Evolutionary conservation across 768 basidiomycete genomes (phyloP), one percentile per base, ranked within the genome.

Genomic region (Lanmaoa rubissima): DNA sequence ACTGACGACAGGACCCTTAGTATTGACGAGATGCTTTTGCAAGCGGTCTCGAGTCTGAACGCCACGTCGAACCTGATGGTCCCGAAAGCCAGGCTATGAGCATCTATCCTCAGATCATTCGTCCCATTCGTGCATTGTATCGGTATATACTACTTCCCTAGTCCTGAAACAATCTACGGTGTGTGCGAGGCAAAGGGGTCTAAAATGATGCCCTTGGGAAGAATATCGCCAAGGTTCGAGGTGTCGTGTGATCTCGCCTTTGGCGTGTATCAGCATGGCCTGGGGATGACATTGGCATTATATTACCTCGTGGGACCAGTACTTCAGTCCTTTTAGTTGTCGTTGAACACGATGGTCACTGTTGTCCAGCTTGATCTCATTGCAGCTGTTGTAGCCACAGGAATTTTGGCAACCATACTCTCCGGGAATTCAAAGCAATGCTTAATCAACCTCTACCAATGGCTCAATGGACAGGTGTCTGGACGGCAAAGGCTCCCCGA

Each of bases 11-110:
- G 14, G 17, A 46, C 24, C 6, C 43, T 1, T 54, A 90, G 88
- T 69, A 84, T 96, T 48, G 92, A 95, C 50, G 90, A 94, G 59
- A 79, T 95, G 58, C 86, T 95, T 21, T 74, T 61, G 10, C 87
- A 83, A 11, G 92, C 92, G 0, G 84, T 84, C 16, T 73, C 75
- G 54, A 83, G 80, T 59, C 66, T 93, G 46, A 71, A 74, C 38
- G 64, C 67, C 5, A 82, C 82, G 2, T 74, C 75, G 35, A 68
- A 71, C 49, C 61, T 80, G 26, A 71, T 82, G 47, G 48, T 73
- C 38, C 62, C 74, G 4, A 81, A 74, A 61, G 75, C 84, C 24
- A 88, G 82, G 68, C 73, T 90, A 48, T 69, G 59, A 71, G 40
- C 24, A 11, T 14, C 34, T 31, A 32, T n/a, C 9, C 40, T 11